Conservation (phyloP, 257 asterid genomes). For the Solanum habrochaites region DNA sequence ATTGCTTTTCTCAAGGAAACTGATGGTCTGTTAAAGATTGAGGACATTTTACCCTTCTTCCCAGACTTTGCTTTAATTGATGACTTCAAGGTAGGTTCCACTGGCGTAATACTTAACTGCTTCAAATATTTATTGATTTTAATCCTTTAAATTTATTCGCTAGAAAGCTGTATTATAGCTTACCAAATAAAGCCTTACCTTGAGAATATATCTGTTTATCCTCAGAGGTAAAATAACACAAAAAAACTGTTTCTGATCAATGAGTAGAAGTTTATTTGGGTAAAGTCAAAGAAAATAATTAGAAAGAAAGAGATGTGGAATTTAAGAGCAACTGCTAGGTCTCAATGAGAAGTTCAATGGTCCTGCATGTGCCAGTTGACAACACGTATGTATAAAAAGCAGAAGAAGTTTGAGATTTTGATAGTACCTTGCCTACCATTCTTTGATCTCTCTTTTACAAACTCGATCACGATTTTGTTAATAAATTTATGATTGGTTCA, state of each 20-base stretch:
- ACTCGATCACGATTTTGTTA: neutral
- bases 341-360: neutral
- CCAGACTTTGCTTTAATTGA: constrained; percentile 95
- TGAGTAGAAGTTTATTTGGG: neutral
- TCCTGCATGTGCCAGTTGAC: neutral
- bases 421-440: neutral
- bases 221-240: neutral
- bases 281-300: neutral
- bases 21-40: constrained; percentile 90
- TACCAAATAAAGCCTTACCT: neutral
- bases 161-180: neutral
- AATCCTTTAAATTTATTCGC: neutral
- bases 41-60: constrained; percentile 92
- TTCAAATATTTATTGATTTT: neutral
- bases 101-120: neutral
- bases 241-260: neutral
- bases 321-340: neutral
- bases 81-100: constrained; percentile 69
- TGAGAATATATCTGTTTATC: neutral
- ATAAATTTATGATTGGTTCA: neutral
- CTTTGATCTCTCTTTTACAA: neutral
- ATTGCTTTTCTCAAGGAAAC: constrained; percentile 98
- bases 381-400: neutral
- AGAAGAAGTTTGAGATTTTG: neutral
- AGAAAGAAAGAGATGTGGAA: neutral